A percentile compares a stretch with the other conserved stretches of the same genome.
These are phyloP conservation scores for Brettanomyces nanus DNA, from an alignment of 805 yeast species.

Conservation along the genomic window DNA sequence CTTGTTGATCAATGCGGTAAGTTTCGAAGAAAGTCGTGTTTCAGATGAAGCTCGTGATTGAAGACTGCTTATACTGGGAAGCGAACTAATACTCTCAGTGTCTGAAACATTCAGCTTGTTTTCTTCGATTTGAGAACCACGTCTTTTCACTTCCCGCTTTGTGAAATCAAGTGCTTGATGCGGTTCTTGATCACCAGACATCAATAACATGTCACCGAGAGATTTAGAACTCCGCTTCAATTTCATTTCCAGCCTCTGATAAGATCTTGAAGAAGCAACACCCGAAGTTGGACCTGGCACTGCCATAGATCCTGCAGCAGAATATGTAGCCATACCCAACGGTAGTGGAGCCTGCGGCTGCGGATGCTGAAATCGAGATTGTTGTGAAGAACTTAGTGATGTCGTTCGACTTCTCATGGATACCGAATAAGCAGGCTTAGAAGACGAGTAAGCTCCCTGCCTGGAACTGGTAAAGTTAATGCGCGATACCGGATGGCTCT, in stretches of 20 bases:
- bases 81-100: not conserved
- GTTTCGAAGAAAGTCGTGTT: conserved; percentile 21
- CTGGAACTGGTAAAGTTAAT: conserved; percentile 14
- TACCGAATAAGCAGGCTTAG: not conserved
- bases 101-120: not conserved
- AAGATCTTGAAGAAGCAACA: conserved; percentile 1
- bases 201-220: conserved; percentile 4
- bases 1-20: conserved; percentile 37
- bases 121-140: not conserved
- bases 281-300: too few species aligned
- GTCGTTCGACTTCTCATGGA: not conserved
- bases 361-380: not conserved
- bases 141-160: conserved; percentile 3
- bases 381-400: conserved; percentile 1
- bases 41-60: not conserved
- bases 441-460: conserved; percentile 3
- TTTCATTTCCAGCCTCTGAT: conserved; percentile 10
- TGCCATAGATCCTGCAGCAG: too few species aligned
- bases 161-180: conserved; percentile 1
- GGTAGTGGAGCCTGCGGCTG: not conserved
- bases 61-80: not conserved
- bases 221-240: conserved; percentile 9
- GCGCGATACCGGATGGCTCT: conserved; percentile 11
- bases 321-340: too few species aligned
- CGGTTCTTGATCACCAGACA: conserved; percentile 3